A percentile compares a stretch with the other conserved stretches of the same genome.
These are phyloP conservation scores for Heteromeles arbutifolia DNA, from an alignment of 306 rosid genomes.

Conservation along the genomic window DNA sequence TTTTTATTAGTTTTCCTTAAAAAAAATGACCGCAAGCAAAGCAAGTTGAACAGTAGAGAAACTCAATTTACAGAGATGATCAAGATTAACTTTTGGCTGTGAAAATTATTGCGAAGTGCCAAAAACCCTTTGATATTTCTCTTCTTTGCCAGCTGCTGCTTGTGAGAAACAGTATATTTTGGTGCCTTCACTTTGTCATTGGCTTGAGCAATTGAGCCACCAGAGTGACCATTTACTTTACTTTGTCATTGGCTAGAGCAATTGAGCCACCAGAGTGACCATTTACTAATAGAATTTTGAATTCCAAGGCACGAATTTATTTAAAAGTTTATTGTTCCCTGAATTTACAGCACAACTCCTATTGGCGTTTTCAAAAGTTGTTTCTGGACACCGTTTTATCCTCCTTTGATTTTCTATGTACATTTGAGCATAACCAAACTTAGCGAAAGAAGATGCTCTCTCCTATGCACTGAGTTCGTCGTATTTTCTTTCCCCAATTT, in stretches of 20 bases:
- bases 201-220: neutral
- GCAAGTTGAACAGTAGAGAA: too few species aligned
- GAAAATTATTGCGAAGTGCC: too few species aligned
- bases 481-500: neutral
- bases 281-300: neutral
- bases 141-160: neutral
- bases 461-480: neutral
- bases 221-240: neutral
- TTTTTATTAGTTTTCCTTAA: too few species aligned
- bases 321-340: too few species aligned
- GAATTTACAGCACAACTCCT: too few species aligned
- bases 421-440: neutral
- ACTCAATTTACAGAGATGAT: too few species aligned
- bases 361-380: neutral
- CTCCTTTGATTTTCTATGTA: too few species aligned
- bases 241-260: neutral
- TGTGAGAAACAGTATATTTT: too few species aligned
- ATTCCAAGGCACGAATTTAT: neutral
- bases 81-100: neutral
- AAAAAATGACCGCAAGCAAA: too few species aligned
- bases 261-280: neutral
- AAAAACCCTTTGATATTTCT: too few species aligned
- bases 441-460: neutral
- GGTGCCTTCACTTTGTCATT: neutral
- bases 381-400: neutral